Base-by-base conservation (phyloP, 2,329 filamentous ascomycete species). In the Emergomyces pasteurianus region DNA sequence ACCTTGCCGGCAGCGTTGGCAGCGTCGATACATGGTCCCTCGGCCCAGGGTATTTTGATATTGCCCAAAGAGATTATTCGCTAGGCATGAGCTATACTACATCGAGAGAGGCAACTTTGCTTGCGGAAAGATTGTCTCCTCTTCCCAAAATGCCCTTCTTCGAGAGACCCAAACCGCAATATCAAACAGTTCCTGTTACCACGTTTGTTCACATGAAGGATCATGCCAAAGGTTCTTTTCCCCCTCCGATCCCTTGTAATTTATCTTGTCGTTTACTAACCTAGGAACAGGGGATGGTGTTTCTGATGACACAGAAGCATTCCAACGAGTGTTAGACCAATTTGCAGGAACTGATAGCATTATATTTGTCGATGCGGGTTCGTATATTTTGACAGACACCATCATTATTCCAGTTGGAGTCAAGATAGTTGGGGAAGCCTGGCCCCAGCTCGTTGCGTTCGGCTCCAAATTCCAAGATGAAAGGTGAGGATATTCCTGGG, bases 121-220 rank as follows among this genome's bases (percentile, higher is more conserved):
- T 58, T 31, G 12, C 40, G 10, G 42, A 58, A 21, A 36, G 38
- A 16, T 14, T n/a, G 10, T 5, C 55, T 6, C 7, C 42, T n/a
- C 53, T 61, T 8, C 59, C 59, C 2, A 57, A 61, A 43, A 43
- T 54, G 10, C 53, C 59, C 23, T 61, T 47, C 46, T 61, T 58
- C 50, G 55, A 61, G 31, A 64, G 62, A 5, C 62, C 65, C 1
- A 59, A n/a, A 60, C 62, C 31, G 61, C 65, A 34, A 60, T 68
- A 64, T 31, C 47, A 60, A 7, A 50, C 54, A 9, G 40, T 65
- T 36, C 40, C 59, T n/a, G 43, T 10, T 10, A 23, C 26, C 5
- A 28, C 43, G 2, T 61, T 61, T 58, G 31, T 61, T 31, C 53
- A 58, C 36, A 58, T 61, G 59, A 58, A 52, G 28, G 54, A 61